A percentile compares a stretch with the other conserved stretches of the same genome.
Evolutionary conservation across 2,329 filamentous ascomycete species (phyloP).

Genomic region (Aureobasidium melanogenum): DNA sequence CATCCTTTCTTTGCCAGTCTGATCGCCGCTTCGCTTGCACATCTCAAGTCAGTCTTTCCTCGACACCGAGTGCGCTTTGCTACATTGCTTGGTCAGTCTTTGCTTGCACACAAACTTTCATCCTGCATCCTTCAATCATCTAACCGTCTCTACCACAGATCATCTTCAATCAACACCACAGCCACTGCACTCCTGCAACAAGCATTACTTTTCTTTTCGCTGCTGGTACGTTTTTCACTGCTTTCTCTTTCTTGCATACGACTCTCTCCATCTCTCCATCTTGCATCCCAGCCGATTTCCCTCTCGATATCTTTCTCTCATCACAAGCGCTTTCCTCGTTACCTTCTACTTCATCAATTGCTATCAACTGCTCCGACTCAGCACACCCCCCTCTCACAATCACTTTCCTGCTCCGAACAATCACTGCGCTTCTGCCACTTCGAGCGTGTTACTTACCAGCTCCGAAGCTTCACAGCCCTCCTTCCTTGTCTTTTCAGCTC

Average conservation of each 20-base stretch:
- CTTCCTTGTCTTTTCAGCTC: not conserved
- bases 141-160: not conserved
- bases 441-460: not conserved
- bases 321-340: not conserved
- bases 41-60: not conserved
- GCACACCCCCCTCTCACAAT: not conserved
- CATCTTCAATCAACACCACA: no score
- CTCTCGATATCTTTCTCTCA: not conserved
- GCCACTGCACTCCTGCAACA: not conserved
- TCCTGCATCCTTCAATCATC: not conserved
- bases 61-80: not conserved
- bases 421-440: not conserved
- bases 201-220: not conserved
- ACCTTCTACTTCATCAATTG: not conserved
- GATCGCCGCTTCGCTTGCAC: not conserved
- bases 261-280: not conserved
- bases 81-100: not conserved
- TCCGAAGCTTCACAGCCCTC: not conserved
- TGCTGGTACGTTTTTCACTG: not conserved
- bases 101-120: not conserved
- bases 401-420: not conserved
- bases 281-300: not conserved
- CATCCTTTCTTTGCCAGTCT: not conserved
- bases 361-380: not conserved
- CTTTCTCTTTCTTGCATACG: not conserved